phyloP scores from a whole-genome alignment of 495 filamentous ascomycete genomes.

The Glonium stellatum region DNA sequence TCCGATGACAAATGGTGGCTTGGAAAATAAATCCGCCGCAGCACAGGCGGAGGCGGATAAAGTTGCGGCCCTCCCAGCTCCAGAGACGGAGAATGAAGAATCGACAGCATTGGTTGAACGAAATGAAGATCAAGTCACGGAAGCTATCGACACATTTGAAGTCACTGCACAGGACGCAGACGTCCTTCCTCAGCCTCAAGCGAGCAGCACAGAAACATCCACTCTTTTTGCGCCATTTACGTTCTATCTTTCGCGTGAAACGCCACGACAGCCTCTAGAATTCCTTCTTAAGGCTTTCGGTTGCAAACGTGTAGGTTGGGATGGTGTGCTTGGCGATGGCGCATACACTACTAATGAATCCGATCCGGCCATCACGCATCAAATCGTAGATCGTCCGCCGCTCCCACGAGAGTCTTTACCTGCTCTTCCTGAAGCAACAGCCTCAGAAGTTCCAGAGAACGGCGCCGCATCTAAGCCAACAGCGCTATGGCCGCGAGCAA shows the following conservation, averaged over 20 bases:
- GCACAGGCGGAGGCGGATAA: slow-evolving; percentile 38
- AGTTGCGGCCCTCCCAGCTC: slow-evolving; percentile 28
- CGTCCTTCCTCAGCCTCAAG: slow-evolving; percentile 72
- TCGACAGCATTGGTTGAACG: slow-evolving; percentile 29
- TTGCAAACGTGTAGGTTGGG: slow-evolving; percentile 95
- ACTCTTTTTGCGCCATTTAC: slow-evolving; percentile 79
- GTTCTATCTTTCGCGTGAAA: slow-evolving; percentile 90
- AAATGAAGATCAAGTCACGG: slow-evolving; percentile 41
- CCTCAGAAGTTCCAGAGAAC: slow-evolving; percentile 47
- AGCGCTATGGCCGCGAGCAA: slow-evolving; percentile 45
- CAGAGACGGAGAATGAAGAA: slow-evolving; percentile 36
- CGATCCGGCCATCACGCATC: slow-evolving; percentile 86
- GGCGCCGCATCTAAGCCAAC: slow-evolving; percentile 7
- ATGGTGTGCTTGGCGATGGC: slow-evolving; percentile 78
- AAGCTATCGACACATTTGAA: slow-evolving; percentile 83
- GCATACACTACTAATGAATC: slow-evolving; percentile 83
- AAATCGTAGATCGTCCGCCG: slow-evolving; percentile 84
- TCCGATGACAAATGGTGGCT: slow-evolving; percentile 28
- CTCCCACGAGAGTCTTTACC: slow-evolving; percentile 57
- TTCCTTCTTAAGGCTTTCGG: slow-evolving; percentile 92
- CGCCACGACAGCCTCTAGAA: slow-evolving; percentile 81
- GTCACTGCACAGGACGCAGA: slow-evolving; percentile 71
- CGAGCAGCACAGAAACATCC: slow-evolving; percentile 47
- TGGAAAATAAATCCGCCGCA: slow-evolving; percentile 13
- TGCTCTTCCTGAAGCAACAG: slow-evolving; percentile 41